Evolutionary conservation across 108 stramenopile species (phyloP).

Genomic region (Cyclotella baltica): DNA sequence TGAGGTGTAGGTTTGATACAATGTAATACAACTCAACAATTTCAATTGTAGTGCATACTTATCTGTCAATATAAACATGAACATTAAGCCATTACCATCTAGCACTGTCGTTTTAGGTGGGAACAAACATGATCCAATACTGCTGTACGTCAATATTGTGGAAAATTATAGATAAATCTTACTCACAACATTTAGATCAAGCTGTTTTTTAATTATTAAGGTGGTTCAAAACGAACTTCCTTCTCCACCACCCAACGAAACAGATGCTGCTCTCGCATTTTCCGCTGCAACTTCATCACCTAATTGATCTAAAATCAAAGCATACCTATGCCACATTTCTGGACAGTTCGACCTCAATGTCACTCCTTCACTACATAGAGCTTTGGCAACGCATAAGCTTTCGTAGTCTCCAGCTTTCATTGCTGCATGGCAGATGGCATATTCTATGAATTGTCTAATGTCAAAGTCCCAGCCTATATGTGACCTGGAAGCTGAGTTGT

Average conservation of each 20-base stretch:
- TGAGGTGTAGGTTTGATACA: too few relatives aligned
- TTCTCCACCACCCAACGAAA: background rate
- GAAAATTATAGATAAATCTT: too few relatives aligned
- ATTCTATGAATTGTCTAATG: constrained; percentile 74
- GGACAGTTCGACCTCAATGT: constrained; percentile 83
- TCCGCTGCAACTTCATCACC: constrained; percentile 87
- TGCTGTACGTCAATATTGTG: too few relatives aligned
- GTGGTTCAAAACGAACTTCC: too few relatives aligned
- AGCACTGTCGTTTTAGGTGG: too few relatives aligned
- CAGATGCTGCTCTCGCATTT: constrained; percentile 66
- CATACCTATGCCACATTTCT: constrained; percentile 87
- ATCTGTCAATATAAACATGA: too few relatives aligned
- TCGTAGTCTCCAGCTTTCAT: constrained; percentile 76
- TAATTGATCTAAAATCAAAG: constrained; percentile 71
- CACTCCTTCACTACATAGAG: constrained; percentile 85
- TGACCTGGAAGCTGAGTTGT: background rate
- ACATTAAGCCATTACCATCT: too few relatives aligned
- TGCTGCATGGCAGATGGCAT: constrained; percentile 77
- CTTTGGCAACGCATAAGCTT: constrained; percentile 69
- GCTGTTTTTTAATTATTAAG: too few relatives aligned
- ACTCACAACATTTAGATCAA: too few relatives aligned
- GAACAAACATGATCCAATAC: too few relatives aligned
- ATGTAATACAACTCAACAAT: too few relatives aligned
- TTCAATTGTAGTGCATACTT: too few relatives aligned
- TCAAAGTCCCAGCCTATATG: constrained; percentile 74